Percentiles rank a stretch among this genome's conserved stretches.
Conservation (phyloP, 768 basidiomycete species). For the Kwoniella botswanensis region DNA sequence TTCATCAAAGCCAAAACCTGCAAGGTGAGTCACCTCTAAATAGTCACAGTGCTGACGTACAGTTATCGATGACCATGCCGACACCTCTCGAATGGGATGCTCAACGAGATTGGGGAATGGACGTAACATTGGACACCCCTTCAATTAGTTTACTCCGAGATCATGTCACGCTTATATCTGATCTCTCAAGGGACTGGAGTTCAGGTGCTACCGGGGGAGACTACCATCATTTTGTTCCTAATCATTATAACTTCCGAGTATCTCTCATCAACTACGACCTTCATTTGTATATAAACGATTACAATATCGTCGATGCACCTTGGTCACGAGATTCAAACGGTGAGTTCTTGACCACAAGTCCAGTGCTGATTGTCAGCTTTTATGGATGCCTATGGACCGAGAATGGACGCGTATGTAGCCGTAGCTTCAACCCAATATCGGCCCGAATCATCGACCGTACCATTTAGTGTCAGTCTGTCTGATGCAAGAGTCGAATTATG, state of each 20-base stretch:
- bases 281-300: slow-evolving; percentile 87
- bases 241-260: slow-evolving; percentile 72
- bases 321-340: slow-evolving; percentile 81
- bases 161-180: slow-evolving; percentile 91
- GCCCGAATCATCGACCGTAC: slow-evolving; percentile 70
- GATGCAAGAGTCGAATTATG: slow-evolving; percentile 68
- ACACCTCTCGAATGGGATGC: slow-evolving; percentile 82
- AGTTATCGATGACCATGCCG: slow-evolving; percentile 63
- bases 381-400: slow-evolving; percentile 68
- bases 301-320: slow-evolving; percentile 94
- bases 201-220: slow-evolving; percentile 75
- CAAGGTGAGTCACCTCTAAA: slow-evolving; percentile 63
- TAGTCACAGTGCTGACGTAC: slow-evolving; percentile 1
- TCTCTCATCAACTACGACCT: slow-evolving; percentile 76
- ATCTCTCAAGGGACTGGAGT: slow-evolving; percentile 90
- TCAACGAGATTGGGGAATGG: slow-evolving; percentile 76
- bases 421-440: slow-evolving; percentile 76
- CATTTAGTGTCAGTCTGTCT: slow-evolving; percentile 69
- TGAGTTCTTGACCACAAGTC: slow-evolving; percentile 55
- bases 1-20: slow-evolving; percentile 78
- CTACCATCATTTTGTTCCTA: slow-evolving; percentile 82
- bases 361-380: slow-evolving; percentile 65
- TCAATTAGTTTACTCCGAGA: slow-evolving; percentile 81
- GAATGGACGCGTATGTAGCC: slow-evolving; percentile 63
- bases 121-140: slow-evolving; percentile 73